Evolutionary conservation across 768 basidiomycete genomes (phyloP), one percentile per base, ranked within the genome.

Genomic region (Phlebiopsis flavidoalba): DNA sequence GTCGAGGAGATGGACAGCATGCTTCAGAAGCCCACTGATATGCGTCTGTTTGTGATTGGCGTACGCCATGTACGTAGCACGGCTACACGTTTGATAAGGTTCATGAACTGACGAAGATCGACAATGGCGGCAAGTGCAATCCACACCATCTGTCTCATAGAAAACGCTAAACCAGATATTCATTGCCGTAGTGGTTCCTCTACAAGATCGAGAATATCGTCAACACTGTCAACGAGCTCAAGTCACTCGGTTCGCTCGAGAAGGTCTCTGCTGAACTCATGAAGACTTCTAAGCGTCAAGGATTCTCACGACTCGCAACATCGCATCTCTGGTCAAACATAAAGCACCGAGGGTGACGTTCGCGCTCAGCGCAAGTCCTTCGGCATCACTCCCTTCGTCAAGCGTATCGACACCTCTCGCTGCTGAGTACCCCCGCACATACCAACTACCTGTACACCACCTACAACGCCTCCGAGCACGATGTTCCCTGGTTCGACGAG

Each of bases 371-470:
- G 97, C 65, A 98, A 98, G 77, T 83, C 86, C 3, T 79, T 91
- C 65, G 85, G 88, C 47, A 85, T 99, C 68, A 96, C 89, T 5
- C 97, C 97, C 40, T 98, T 95, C 75, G 97, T 99, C 73, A 99
- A 99, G 77, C 92, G 95, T 65, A 98, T 99, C 75, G 97, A 99
- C 75, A 99, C 97, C 12, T n/a, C 85, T 99, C 60, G 97, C 97
- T 31, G 97, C 97, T 61, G 97, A 99, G 75, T 99, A 90, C 78
- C 97, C n/a, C 97, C 24, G 97, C 97, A 0, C 89, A 95, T 74
- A 99, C 97, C 65, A 98, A 98, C 79, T 98, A 98, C 76, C 89
- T 99, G 60, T 99, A 98, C 77, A 98, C 96, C 19, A 98, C 97
- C 19, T 99, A 98, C 81, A 98, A 98, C 68, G 97, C 95, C 2